phyloP scores from a whole-genome alignment of 345 rosid genomes.

The Raphanus raphanistrum region DNA sequence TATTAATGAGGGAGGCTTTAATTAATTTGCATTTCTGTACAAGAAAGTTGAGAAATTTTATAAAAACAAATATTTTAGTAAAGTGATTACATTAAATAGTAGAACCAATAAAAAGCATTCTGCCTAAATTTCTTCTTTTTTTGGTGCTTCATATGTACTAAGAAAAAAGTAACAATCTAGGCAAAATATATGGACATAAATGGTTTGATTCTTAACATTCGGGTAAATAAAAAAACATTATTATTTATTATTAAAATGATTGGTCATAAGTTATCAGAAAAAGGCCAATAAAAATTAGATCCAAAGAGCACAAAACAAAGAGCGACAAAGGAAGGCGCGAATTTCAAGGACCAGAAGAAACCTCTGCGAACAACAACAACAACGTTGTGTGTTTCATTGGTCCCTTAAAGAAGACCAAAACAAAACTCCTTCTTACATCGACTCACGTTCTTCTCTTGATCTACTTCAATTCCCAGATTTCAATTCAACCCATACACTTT shows the following conservation, averaged over 20 bases:
- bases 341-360: constrained; percentile 28
- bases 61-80: background rate
- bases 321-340: constrained; percentile 47
- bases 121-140: background rate
- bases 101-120: background rate
- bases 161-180: background rate
- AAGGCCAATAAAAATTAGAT: constrained; percentile 8
- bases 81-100: background rate
- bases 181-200: background rate
- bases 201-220: background rate
- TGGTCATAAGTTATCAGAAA: background rate
- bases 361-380: background rate
- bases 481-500: constrained; percentile 3
- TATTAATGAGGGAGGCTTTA: background rate
- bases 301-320: background rate
- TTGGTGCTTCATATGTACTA: background rate
- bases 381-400: background rate
- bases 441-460: background rate
- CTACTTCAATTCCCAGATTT: constrained; percentile 19
- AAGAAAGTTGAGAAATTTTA: background rate
- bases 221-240: background rate
- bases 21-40: background rate
- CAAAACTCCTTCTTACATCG: background rate
- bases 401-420: background rate
- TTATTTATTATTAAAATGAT: background rate